Base-by-base conservation (phyloP, 2,329 filamentous ascomycete genomes). In the Hypoxylon sp. region DNA sequence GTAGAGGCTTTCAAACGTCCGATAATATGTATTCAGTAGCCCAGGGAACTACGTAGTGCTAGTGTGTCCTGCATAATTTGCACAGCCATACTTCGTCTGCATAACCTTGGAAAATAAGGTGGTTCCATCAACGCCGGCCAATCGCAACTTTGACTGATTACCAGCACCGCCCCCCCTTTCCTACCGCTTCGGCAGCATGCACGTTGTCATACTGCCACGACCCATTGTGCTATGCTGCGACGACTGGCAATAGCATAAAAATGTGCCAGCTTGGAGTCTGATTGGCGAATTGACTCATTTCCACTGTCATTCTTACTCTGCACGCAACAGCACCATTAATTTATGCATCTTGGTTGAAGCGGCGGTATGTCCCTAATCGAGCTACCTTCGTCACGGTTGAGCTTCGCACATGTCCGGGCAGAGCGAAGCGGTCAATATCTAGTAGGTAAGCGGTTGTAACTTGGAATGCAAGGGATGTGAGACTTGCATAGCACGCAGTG, bases 341-440 rank as follows among this genome's bases (percentile, higher is more conserved):
- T 60, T 69, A 70, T 61, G 67, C 58, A 64, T 66, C 58, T 70
- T 64, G 58, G 44, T 57, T 59, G 61, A 66, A 68, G 61, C 67
- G 66, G 66, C 69, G 66, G 61, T 70, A 65, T 72, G 61, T 58
- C 57, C 64, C 53, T 60, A 72, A 72, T 31, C 61, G 64, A 72
- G 69, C 69, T 68, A 44, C 51, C 50, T 62, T 68, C 14, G 46
- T 59, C 50, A 64, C 35, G 33, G 51, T 68, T 63, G 42, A 55
- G 55, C 69, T 64, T 72, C 69, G 69, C 66, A 70, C 35, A 72
- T 70, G 66, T 72, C 69, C 69, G 69, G 59, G 58, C 25, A 27
- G 40, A 51, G 51, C 35, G 58, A 66, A 58, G 69, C 69, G 69
- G 69, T 72, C 69, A 70, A 68, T 54, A 33, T 49, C 46, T 25